These are phyloP conservation scores for Tricholoma bakamatsutake DNA, from an alignment of 768 basidiomycete genomes.

Conservation along the genomic window DNA sequence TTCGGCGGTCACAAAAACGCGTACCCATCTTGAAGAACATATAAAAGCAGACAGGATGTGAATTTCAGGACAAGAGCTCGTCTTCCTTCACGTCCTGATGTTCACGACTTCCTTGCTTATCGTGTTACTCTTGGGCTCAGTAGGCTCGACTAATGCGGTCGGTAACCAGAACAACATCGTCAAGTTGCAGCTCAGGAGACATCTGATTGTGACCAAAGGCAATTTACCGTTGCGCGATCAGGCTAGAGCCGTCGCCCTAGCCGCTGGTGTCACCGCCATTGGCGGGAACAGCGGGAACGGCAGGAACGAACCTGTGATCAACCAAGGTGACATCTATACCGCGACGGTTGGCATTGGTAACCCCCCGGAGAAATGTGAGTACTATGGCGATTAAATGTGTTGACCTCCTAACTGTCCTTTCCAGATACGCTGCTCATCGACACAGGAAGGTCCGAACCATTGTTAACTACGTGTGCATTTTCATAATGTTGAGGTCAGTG, in stretches of 20 bases:
- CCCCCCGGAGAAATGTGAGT: slow-evolving; percentile 47
- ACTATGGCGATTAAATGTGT: neutral
- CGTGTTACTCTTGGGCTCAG: too few species aligned
- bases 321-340: slow-evolving; percentile 37
- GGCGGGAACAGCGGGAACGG: too few species aligned
- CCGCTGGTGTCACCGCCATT: slow-evolving; percentile 24
- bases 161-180: too few species aligned
- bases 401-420: neutral
- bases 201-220: too few species aligned
- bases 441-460: slow-evolving; percentile 41
- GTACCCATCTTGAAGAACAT: too few species aligned
- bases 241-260: slow-evolving; percentile 40
- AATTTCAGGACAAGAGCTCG: too few species aligned
- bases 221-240: slow-evolving; percentile 45
- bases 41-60: too few species aligned
- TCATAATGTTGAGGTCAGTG: slow-evolving; percentile 33
- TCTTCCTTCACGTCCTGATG: too few species aligned
- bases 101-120: too few species aligned
- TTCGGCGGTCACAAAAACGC: too few species aligned
- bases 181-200: too few species aligned
- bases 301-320: slow-evolving; percentile 34
- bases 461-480: neutral
- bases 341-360: slow-evolving; percentile 47
- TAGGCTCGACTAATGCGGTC: too few species aligned
- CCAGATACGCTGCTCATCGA: slow-evolving; percentile 53